Conservation (phyloP, 352 stramenopile genomes). For the Phytophthora vignae region DNA sequence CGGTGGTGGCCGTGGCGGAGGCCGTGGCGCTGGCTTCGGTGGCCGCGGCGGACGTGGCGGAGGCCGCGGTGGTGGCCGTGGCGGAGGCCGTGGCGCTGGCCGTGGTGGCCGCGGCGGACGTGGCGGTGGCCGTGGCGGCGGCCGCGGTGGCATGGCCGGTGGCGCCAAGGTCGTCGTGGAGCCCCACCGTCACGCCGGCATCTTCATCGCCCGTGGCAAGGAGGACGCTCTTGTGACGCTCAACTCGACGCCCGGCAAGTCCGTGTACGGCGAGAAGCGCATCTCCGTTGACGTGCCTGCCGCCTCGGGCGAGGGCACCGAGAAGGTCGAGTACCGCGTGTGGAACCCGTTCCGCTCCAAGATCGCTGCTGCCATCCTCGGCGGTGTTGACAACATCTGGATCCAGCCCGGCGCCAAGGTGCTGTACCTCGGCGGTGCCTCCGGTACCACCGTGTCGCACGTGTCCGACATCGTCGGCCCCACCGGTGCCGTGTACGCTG, state of each 20-base stretch:
- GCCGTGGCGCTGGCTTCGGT: conserved; percentile 51
- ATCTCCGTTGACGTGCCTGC: conserved; percentile 97
- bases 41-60: conserved; percentile 58
- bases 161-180: conserved; percentile 98
- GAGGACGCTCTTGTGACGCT: conserved; percentile 99
- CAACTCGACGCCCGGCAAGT: conserved; percentile 98
- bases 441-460: conserved; percentile 98
- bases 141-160: conserved; percentile 93
- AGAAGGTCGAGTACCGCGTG: conserved; percentile 99
- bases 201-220: conserved; percentile 99
- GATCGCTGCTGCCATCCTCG: conserved; percentile 98
- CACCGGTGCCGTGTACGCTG: conserved; percentile 97
- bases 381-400: conserved; percentile 99
- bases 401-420: conserved; percentile 98
- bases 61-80: conserved; percentile 53
- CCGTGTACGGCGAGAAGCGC: conserved; percentile 99
- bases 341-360: conserved; percentile 99
- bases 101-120: conserved; percentile 55
- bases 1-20: conserved; percentile 32
- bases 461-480: conserved; percentile 99
- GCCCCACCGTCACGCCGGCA: conserved; percentile 97
- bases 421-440: conserved; percentile 98
- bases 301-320: conserved; percentile 87
- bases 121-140: conserved; percentile 68
- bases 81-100: conserved; percentile 49